phyloP scores from a whole-genome alignment of 176 grass and related monocot species.

The Ampelocalamus luodianensis region DNA sequence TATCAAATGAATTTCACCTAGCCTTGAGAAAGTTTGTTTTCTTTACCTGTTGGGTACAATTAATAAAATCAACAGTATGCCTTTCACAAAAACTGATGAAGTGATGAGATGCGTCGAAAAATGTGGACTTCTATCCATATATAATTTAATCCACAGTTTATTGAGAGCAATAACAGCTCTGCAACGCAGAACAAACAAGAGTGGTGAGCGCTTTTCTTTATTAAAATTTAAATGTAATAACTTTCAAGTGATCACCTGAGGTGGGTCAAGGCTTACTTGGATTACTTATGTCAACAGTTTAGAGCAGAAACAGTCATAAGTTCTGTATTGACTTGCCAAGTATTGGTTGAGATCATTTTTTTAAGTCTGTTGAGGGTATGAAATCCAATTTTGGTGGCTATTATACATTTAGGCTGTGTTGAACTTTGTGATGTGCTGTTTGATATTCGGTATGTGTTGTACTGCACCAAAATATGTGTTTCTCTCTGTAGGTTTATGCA shows the following conservation, averaged over 20 bases:
- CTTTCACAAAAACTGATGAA: neutral
- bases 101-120: neutral
- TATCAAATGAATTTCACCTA: neutral
- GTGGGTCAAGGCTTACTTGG: neutral
- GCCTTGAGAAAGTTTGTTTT: neutral
- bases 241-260: neutral
- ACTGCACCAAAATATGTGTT: neutral
- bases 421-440: neutral
- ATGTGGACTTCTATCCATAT: neutral
- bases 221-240: no score
- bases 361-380: neutral
- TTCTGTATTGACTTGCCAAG: neutral
- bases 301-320: neutral
- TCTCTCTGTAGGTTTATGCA: neutral
- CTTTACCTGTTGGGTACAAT: neutral
- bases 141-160: neutral
- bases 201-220: neutral
- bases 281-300: neutral
- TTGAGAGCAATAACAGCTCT: neutral
- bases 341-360: neutral
- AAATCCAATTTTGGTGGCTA: neutral
- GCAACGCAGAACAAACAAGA: neutral
- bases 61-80: neutral
- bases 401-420: neutral
- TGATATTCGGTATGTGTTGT: neutral